These are phyloP conservation scores for Macadamia integrifolia DNA, from an alignment of 164 flowering plant genomes.

Conservation along the genomic window DNA sequence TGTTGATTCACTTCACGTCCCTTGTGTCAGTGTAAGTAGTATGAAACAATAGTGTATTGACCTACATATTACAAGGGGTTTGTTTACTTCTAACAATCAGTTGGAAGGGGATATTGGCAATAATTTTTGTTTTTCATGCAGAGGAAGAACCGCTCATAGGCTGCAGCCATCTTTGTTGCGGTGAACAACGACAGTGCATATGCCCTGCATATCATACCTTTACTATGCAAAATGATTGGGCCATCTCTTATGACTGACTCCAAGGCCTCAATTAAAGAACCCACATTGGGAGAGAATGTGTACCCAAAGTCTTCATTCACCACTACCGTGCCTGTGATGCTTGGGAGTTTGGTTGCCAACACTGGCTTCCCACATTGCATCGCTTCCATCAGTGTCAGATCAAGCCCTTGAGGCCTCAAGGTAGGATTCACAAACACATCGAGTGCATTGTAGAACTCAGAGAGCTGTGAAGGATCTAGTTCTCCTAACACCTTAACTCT, in stretches of 20 bases:
- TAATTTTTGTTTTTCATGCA: slow-evolving; percentile 42
- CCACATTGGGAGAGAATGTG: slow-evolving; percentile 48
- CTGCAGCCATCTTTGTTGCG: slow-evolving; percentile 49
- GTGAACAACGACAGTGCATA: slow-evolving; percentile 41
- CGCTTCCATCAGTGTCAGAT: slow-evolving; percentile 56
- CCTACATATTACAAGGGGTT: background rate
- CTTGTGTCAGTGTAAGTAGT: no score
- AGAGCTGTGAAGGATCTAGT: slow-evolving; percentile 30
- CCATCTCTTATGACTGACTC: slow-evolving; percentile 38
- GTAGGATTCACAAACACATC: slow-evolving; percentile 65
- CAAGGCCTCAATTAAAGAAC: slow-evolving; percentile 36
- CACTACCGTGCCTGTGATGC: slow-evolving; percentile 47
- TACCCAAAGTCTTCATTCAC: slow-evolving; percentile 41
- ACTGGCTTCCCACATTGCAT: slow-evolving; percentile 61
- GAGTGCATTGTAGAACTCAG: slow-evolving; percentile 46
- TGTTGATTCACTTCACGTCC: no score
- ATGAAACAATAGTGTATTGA: no score
- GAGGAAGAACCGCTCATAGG: slow-evolving; percentile 57
- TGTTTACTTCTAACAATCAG: slow-evolving; percentile 26
- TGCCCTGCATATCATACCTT: slow-evolving; percentile 34
- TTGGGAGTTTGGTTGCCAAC: slow-evolving; percentile 45
- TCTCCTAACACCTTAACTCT: slow-evolving; percentile 43
- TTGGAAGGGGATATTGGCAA: slow-evolving; percentile 41
- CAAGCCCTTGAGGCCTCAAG: slow-evolving; percentile 60
- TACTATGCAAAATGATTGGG: slow-evolving; percentile 21